Base-by-base conservation (phyloP, 2,329 filamentous ascomycete species). In the Aspergillus caelatus region DNA sequence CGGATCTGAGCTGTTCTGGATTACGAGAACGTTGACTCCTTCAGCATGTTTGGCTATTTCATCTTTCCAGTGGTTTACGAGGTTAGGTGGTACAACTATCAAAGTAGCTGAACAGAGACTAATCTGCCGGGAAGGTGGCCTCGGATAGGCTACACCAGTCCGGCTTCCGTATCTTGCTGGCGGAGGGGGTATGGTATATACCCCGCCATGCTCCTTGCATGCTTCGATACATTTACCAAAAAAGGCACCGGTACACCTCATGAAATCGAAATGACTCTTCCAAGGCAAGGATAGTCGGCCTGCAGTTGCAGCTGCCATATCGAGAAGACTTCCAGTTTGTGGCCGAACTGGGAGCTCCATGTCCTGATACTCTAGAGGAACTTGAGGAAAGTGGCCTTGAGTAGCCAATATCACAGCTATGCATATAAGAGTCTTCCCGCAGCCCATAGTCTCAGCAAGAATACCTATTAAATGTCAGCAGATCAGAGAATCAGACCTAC, bases 401-500 rank as follows among this genome's bases (percentile, higher is more conserved):
- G 92, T 96, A 3, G 92, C 89, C 30, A 96, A 81, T 45, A 97
- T 88, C 2, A 93, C 79, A 8, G 90, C 84, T 21, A 98, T 79
- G 67, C 91, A 94, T 12, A 97, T 96, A 30, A 97, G 79, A 0
- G 94, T 97, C 80, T 97, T 98, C 0, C 94, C 94, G 54, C 82
- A 80, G 34, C 84, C 84, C 81, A 83, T 83, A 19, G 80, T 81
- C 61, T 82, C 80, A 11, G 80, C 79, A 28, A 82, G 75, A 30
- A 82, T 80, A 3, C 79, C 75, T 79, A 56, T 45, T 53, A 10
- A 36, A 30, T 45, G 39, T 60, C 43, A 62, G 55, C 60, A 32
- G 23, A 58, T 48, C 23, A 32, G 34, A 54, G 30, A 8, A n/a
- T 21, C 8, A 32, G 23, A 34, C 36, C 12, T 10, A 50, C 48